These are phyloP conservation scores for Ganoderma multipileum DNA, from an alignment of 1,284 basidiomycete genomes.

Conservation along the genomic window DNA sequence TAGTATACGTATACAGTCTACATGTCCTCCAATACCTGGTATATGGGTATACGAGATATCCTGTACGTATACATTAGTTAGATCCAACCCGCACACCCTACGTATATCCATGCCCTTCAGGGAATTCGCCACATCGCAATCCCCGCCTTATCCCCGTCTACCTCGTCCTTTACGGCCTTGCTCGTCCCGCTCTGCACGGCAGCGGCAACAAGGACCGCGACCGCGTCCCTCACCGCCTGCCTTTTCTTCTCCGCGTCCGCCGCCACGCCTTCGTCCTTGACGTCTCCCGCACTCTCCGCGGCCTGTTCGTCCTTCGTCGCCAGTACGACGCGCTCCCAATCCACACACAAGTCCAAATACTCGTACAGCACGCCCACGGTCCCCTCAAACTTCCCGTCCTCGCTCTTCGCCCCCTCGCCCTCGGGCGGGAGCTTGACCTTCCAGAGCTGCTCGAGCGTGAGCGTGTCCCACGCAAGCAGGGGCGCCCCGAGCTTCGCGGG, in stretches of 20 bases:
- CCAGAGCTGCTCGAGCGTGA: slow-evolving; percentile 66
- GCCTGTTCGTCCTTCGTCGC: slow-evolving; percentile 28
- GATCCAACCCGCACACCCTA: neutral
- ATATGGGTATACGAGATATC: neutral
- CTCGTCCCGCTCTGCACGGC: slow-evolving; percentile 60
- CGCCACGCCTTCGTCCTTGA: slow-evolving; percentile 28
- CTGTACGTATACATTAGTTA: no score
- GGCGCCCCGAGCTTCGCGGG: slow-evolving; percentile 66
- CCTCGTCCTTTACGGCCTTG: slow-evolving; percentile 60
- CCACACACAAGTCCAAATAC: slow-evolving; percentile 65
- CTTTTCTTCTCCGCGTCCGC: slow-evolving; percentile 41
- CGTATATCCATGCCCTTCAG: slow-evolving; percentile 29
- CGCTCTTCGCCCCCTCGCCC: slow-evolving; percentile 40
- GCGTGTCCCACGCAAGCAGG: slow-evolving; percentile 65
- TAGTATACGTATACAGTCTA: neutral
- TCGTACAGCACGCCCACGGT: slow-evolving; percentile 62
- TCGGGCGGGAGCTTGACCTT: slow-evolving; percentile 51
- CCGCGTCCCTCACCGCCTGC: slow-evolving; percentile 51
- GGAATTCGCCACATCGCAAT: slow-evolving; percentile 72
- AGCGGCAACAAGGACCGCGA: slow-evolving; percentile 58
- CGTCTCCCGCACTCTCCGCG: slow-evolving; percentile 29
- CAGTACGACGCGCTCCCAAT: slow-evolving; percentile 59
- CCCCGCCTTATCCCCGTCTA: slow-evolving; percentile 62
- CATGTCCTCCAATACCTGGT: neutral
- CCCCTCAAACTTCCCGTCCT: slow-evolving; percentile 50